Evolutionary conservation across 257 asterid species (phyloP), one percentile per base, ranked within the genome.

Genomic region (Forsythia suspensa): DNA sequence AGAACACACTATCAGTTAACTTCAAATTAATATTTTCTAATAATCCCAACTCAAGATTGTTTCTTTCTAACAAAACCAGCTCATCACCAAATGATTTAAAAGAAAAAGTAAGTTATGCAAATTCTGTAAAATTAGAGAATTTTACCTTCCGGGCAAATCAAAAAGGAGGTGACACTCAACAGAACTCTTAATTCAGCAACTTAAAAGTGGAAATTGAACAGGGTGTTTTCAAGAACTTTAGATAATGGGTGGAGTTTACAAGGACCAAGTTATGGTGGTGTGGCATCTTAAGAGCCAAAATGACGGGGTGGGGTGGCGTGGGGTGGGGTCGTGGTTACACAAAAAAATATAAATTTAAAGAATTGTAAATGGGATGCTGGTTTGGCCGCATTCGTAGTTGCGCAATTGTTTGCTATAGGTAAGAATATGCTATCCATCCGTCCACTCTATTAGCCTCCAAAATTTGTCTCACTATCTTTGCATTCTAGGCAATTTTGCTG

Each of bases 351-450:
- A 65, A 20, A 67, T 51, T 67, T 46, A 0, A 67, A 40, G 65
- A 67, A 75, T 51, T 67, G 80, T 46, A 66, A 79, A 68, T 73
- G 76, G 69, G 71, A 74, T 34, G 79, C 13, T 59, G 59, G 76
- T 74, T 86, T 83, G 87, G 77, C 73, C 74, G 80, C 76, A 81
- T 81, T 13, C 34, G 79, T n/a, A 2, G 13, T 8, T 40, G 71
- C 59, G 57, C 3, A 63, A 21, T 44, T 80, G 85, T 82, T 78
- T 80, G 84, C 18, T 76, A 72, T 73, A 57, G 77, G 71, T 48
- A 59, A 4, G 89, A 81, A 83, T 86, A 81, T 83, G 72, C 82
- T 69, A 83, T 85, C 88, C 82, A 42, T 73, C 65, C 73, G 6
- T 21, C 37, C 70, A 11, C 70, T 21, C 36, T 8, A 57, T 18